Evolutionary conservation across 805 yeast species (phyloP), one percentile per base, ranked within the genome.

Genomic region (Priceomyces medius): DNA sequence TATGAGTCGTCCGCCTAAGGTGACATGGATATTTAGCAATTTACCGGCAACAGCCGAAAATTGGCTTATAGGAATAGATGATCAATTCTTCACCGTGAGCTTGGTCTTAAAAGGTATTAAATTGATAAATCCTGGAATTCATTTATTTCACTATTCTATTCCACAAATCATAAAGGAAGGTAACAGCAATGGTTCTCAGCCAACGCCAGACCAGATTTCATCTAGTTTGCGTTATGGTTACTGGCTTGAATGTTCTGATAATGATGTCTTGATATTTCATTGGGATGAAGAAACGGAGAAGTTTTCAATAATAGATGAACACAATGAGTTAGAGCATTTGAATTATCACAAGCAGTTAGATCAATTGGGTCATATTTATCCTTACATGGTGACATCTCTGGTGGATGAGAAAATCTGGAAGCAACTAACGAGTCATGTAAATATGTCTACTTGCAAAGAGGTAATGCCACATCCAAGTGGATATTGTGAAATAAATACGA

Each of bases 61-160:
- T 31, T 53, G 59, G 54, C 40, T 57, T 14, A 27, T 63, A 3
- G 83, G 83, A 1, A 67, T 78, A 19, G 82, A 79, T 45, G 53
- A 71, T 16, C 73, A 68, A 44, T 77, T 73, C 53, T 76, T 78
- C 62, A 63, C 61, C 26, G 52, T 73, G 7, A 69, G 66, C 19
- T 44, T 56, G 7, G 41, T 59, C 2, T 60, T 77, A 18, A 63
- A 58, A 42, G 87, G 87, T 1, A 66, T 82, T 46, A 79, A 79
- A 47, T 56, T 60, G 13, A 61, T 82, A 3, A 70, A 77, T 0
- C 43, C 55, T 3, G 87, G 87, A 0, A 35, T 70, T 0, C 88
- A 82, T 55, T 56, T 79, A 1, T 48, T 81, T 9, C 87, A 82
- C 56, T 71, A 75, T 59, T 74, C 78, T 0, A 57, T 45, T 3